Conservation (phyloP, 345 rosid genomes). For the Linum lewisii region DNA sequence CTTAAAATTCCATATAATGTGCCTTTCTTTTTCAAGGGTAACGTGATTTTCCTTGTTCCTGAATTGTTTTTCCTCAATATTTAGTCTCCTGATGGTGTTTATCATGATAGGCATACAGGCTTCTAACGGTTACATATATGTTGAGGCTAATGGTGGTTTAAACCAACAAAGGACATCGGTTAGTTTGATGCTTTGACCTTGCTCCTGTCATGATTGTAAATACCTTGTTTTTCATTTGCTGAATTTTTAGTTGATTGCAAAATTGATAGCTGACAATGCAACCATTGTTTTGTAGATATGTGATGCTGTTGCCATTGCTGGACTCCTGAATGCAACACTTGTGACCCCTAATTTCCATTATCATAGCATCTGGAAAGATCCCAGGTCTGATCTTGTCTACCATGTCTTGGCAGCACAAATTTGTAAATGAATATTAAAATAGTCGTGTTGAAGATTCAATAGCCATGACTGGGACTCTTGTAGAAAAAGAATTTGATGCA, state of each 20-base stretch:
- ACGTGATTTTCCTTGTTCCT: not conserved
- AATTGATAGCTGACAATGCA: constrained; percentile 13
- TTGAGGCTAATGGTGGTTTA: constrained; percentile 96
- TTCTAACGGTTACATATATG: constrained; percentile 88
- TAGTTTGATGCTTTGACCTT: constrained; percentile 29
- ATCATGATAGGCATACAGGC: constrained; percentile 61
- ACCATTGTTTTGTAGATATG: constrained; percentile 65
- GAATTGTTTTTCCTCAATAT: not conserved
- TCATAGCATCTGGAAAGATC: constrained; percentile 98
- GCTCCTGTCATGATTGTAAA: not conserved
- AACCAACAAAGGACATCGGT: constrained; percentile 99
- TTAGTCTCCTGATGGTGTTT: constrained; percentile 5
- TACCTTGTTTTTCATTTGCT: not conserved
- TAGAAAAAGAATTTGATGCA: too few relatives aligned
- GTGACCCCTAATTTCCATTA: constrained; percentile 87
- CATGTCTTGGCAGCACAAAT: too few relatives aligned
- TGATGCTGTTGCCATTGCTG: constrained; percentile 99
- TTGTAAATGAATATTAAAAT: too few relatives aligned
- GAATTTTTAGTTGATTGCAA: not conserved
- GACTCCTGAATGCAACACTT: constrained; percentile 95
- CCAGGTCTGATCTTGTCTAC: constrained; percentile 41
- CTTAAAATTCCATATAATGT: not conserved
- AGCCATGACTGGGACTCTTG: too few relatives aligned
- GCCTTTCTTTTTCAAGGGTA: not conserved
- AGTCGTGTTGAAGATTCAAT: too few relatives aligned